Conservation (phyloP, 345 rosid genomes). For the Psidium friedrichsthalianum region DNA sequence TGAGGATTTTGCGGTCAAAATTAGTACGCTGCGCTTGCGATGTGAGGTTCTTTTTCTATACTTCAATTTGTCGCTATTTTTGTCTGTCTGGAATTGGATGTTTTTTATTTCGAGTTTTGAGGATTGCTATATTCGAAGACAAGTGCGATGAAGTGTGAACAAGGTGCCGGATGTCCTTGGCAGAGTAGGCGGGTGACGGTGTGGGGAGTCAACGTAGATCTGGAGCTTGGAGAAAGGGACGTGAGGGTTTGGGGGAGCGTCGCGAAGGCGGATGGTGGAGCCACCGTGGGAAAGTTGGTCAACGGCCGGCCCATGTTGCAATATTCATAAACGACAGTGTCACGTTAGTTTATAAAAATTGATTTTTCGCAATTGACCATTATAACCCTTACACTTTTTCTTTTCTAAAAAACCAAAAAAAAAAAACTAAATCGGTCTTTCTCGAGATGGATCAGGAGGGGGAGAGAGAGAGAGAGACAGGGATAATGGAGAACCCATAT, state of each 20-base stretch:
- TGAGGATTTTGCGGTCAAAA: neutral
- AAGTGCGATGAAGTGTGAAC: neutral
- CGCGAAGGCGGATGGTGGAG: slow-evolving; percentile 51
- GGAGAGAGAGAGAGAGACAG: neutral
- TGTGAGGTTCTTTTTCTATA: neutral
- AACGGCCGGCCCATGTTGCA: slow-evolving; percentile 16
- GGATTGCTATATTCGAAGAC: neutral
- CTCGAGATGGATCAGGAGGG: neutral
- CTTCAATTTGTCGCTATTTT: neutral
- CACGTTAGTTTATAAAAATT: neutral
- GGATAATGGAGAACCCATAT: neutral
- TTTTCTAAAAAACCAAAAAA: no score
- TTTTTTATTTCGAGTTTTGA: neutral
- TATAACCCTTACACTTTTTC: neutral
- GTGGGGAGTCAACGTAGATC: slow-evolving; percentile 53
- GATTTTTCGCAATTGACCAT: neutral
- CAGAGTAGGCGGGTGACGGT: slow-evolving; percentile 30
- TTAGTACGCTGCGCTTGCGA: neutral
- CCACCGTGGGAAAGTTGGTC: slow-evolving; percentile 75
- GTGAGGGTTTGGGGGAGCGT: slow-evolving; percentile 48
- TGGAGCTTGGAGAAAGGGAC: slow-evolving; percentile 56
- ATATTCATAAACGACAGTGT: neutral
- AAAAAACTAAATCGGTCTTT: neutral
- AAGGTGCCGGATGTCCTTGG: slow-evolving; percentile 40
- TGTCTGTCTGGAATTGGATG: neutral